These are phyloP conservation scores for Aspergillus arachidicola DNA, from an alignment of 2,329 filamentous ascomycete species.

Conservation along the genomic window DNA sequence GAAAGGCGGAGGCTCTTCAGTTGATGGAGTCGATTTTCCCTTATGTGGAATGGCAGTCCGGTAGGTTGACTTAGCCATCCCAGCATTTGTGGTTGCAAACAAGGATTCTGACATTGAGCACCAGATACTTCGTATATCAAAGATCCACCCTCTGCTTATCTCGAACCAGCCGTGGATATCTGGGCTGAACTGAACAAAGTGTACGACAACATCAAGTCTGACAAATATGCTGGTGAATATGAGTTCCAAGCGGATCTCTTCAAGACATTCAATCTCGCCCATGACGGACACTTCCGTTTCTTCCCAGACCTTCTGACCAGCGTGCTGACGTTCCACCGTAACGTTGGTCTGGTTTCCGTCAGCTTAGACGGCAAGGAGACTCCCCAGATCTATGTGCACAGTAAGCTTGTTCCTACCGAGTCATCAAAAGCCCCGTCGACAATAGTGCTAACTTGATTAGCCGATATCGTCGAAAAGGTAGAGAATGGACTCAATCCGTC, in stretches of 20 bases:
- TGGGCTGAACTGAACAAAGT: not conserved
- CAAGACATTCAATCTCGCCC: not conserved
- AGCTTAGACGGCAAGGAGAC: not conserved
- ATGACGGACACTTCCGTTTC: constrained; percentile 1
- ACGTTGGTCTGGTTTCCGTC: not conserved
- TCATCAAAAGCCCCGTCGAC: accelerated
- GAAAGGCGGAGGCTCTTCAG: not conserved
- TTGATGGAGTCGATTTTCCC: not conserved
- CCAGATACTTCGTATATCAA: constrained; percentile 1
- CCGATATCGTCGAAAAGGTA: not conserved
- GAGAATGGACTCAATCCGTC: not conserved
- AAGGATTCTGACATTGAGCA: not conserved
- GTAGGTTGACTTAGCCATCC: not conserved
- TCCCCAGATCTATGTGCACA: not conserved
- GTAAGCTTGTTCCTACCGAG: not conserved
- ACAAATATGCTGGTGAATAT: not conserved
- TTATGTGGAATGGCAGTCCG: not conserved
- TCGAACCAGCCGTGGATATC: not conserved
- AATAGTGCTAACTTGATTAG: not conserved
- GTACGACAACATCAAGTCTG: not conserved
- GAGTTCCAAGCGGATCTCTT: constrained; percentile 3
- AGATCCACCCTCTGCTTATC: not conserved
- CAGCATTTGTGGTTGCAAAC: not conserved
- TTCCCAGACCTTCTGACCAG: not conserved
- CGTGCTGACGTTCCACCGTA: not conserved